A percentile compares a stretch with the other conserved stretches of the same genome.
Evolutionary conservation across 2,329 filamentous ascomycete species (phyloP).

Genomic region (Pseudophaeomoniella oleicola): DNA sequence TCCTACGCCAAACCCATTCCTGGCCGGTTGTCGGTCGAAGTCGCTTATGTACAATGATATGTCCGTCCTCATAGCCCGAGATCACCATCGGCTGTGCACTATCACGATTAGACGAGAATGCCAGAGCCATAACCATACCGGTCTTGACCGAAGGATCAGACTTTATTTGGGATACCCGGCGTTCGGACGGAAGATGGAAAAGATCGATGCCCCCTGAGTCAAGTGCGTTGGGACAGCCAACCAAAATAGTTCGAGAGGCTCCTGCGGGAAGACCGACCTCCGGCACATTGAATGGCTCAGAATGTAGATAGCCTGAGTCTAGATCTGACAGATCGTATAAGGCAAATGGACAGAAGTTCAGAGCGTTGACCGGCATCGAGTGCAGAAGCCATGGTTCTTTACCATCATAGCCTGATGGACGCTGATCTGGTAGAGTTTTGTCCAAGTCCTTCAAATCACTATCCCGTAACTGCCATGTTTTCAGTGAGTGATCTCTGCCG

Average conservation of each 20-base stretch:
- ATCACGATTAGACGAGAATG: constrained; percentile 36
- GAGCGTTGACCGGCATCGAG: constrained; percentile 70
- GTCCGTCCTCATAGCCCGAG: constrained; percentile 76
- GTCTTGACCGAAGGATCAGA: constrained; percentile 28
- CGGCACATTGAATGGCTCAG: constrained; percentile 8
- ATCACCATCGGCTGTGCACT: constrained; percentile 44
- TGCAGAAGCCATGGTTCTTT: constrained; percentile 74
- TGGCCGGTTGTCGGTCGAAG: constrained; percentile 6
- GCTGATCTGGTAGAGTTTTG: constrained; percentile 56
- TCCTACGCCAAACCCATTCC: constrained; percentile 31
- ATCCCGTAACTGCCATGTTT: constrained; percentile 67
- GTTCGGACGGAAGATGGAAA: constrained; percentile 64
- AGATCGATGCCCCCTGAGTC: constrained; percentile 69
- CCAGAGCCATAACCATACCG: constrained; percentile 77
- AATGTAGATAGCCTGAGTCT: constrained; percentile 6
- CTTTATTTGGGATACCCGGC: constrained; percentile 46
- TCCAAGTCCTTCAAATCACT: constrained; percentile 45
- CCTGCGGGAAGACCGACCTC: not conserved
- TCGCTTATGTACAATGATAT: constrained; percentile 45
- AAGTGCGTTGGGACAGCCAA: constrained; percentile 70
- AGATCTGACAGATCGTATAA: constrained; percentile 32
- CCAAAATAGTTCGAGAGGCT: constrained; percentile 33
- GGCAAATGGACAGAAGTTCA: constrained; percentile 88
- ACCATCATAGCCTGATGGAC: constrained; percentile 27
- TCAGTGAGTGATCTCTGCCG: constrained; percentile 73